Evolutionary conservation across 1,284 basidiomycete species (phyloP).

Genomic region (Laetiporus sulphureus): DNA sequence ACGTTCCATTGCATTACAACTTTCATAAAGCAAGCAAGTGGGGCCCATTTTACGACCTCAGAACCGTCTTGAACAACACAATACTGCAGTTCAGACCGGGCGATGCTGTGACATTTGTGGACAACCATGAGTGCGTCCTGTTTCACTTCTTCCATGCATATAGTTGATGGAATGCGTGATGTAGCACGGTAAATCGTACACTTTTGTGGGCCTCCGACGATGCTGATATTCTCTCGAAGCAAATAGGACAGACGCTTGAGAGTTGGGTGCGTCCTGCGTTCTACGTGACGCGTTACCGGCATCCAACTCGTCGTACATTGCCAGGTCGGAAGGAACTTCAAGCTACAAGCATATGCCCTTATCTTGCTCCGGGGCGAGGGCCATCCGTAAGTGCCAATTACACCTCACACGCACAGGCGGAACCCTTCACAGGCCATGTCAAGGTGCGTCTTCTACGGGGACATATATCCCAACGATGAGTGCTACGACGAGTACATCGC

Average conservation of each 20-base stretch:
- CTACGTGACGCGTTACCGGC: neutral
- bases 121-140: constrained; percentile 70
- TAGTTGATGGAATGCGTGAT: constrained; percentile 1
- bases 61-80: constrained; percentile 53
- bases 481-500: constrained; percentile 53
- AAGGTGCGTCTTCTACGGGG: constrained; percentile 91
- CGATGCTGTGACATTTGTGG: constrained; percentile 79
- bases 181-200: constrained; percentile 57
- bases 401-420: neutral
- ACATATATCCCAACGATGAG: constrained; percentile 70
- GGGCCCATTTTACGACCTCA: constrained; percentile 57
- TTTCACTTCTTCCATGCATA: constrained; percentile 3
- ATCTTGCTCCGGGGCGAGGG: constrained; percentile 81
- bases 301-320: too few relatives aligned
- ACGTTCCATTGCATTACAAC: constrained; percentile 72
- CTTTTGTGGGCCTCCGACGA: too few relatives aligned
- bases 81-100: constrained; percentile 50
- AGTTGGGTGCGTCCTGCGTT: constrained; percentile 56
- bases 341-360: constrained; percentile 79
- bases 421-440: neutral
- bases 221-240: constrained; percentile 32
- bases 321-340: constrained; percentile 63
- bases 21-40: constrained; percentile 58
- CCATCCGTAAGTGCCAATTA: constrained; percentile 61
- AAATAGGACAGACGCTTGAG: constrained; percentile 65